Conservation (phyloP, 2,329 filamentous ascomycete genomes). For the Fusarium austroafricanum region DNA sequence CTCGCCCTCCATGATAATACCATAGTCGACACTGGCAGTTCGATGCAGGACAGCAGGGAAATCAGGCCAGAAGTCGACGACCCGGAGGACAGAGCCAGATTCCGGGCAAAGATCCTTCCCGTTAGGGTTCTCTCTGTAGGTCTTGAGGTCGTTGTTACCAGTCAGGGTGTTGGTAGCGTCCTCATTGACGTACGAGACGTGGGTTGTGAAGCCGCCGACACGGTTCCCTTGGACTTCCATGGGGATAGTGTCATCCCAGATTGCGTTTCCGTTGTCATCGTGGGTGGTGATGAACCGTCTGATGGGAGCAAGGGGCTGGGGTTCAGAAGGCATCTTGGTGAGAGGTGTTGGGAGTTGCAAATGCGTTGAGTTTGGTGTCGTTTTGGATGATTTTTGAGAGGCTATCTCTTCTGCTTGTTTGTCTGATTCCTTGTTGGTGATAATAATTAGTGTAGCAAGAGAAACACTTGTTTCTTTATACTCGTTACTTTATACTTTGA, state of each 20-base stretch:
- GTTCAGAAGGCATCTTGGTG: conserved; percentile 25
- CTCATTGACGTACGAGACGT: conserved; percentile 37
- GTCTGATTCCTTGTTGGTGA: neutral
- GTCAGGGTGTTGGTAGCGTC: conserved; percentile 24
- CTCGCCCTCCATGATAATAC: conserved; percentile 39
- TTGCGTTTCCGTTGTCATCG: conserved; percentile 31
- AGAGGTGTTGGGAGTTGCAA: neutral
- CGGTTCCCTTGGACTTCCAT: conserved; percentile 25
- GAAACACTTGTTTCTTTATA: conserved; percentile 11
- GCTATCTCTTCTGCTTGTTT: neutral
- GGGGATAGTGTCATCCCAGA: conserved; percentile 34
- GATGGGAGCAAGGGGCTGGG: conserved; percentile 30
- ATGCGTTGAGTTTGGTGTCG: neutral
- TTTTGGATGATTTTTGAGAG: neutral
- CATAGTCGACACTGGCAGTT: conserved; percentile 42
- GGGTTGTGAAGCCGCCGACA: conserved; percentile 34
- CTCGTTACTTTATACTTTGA: neutral
- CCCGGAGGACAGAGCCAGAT: conserved; percentile 33
- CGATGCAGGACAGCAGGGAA: conserved; percentile 38
- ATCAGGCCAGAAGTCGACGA: conserved; percentile 41
- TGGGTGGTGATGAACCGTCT: conserved; percentile 40
- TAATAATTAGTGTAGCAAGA: neutral
- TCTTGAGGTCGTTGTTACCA: conserved; percentile 30
- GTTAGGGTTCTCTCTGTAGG: conserved; percentile 32
- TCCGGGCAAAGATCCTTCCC: conserved; percentile 34